Conservation (phyloP, 2,329 filamentous ascomycete species). For the Talaromyces islandicus region DNA sequence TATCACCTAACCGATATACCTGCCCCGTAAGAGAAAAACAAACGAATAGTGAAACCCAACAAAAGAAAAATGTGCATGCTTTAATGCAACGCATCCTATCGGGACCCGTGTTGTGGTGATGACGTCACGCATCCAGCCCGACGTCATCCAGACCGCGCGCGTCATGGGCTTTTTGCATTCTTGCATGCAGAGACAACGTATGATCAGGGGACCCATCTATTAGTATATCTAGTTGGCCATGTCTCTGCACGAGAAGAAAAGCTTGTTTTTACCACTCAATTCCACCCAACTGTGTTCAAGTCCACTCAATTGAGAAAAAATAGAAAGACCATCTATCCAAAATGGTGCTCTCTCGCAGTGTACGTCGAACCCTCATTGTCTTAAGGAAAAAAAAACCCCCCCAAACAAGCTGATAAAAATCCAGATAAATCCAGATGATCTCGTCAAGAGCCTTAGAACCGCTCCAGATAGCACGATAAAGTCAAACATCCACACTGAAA, state of each 20-base stretch:
- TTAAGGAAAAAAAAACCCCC: no score
- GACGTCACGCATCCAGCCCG: not conserved
- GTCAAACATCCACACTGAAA: constrained; percentile 22
- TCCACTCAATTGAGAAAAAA: not conserved
- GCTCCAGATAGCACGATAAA: constrained; percentile 18
- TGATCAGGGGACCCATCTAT: not conserved
- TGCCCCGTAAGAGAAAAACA: not conserved
- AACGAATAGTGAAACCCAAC: not conserved
- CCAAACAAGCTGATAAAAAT: not conserved
- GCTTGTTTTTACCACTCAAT: not conserved
- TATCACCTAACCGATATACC: not conserved
- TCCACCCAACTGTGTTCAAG: not conserved
- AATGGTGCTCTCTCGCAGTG: constrained; percentile 6
- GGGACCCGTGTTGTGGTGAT: not conserved
- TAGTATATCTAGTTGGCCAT: not conserved
- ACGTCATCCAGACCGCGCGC: not conserved
- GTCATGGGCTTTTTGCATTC: not conserved
- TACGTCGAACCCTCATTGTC: no score
- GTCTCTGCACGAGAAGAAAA: not conserved
- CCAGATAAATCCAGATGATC: constrained; percentile 22
- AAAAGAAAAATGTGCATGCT: not conserved
- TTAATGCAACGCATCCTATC: not conserved
- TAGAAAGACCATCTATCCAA: not conserved
- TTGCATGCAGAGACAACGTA: not conserved
- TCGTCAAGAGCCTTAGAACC: constrained; percentile 20